Conservation (phyloP, 2,329 filamentous ascomycete species). For the Diaporthe caulivora region DNA sequence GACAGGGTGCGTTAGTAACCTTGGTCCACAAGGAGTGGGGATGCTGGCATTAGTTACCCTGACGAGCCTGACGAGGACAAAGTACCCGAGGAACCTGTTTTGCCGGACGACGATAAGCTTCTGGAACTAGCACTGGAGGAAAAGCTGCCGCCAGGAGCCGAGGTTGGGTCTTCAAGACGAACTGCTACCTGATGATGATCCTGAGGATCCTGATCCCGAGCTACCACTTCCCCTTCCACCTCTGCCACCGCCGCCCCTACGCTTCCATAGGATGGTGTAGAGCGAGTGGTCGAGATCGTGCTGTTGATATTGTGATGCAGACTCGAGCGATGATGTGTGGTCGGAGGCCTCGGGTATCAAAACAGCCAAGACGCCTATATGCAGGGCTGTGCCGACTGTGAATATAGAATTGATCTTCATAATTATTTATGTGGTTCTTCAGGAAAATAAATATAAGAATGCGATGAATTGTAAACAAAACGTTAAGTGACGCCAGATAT, state of each 20-base stretch:
- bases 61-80: background rate
- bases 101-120: conserved; percentile 49
- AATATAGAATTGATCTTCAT: too few relatives aligned
- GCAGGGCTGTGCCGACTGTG: too few relatives aligned
- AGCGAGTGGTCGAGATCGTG: conserved; percentile 39
- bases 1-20: background rate
- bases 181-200: conserved; percentile 42
- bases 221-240: conserved; percentile 59
- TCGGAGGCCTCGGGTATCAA: too few relatives aligned
- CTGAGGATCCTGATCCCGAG: conserved; percentile 42
- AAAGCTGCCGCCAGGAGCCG: conserved; percentile 19
- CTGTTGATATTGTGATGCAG: background rate
- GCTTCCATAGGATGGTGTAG: conserved; percentile 66
- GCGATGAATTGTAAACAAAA: too few relatives aligned
- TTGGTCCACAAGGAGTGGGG: too few relatives aligned
- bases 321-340: too few relatives aligned
- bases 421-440: too few relatives aligned
- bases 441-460: too few relatives aligned
- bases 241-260: conserved; percentile 70
- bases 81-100: conserved; percentile 30
- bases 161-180: conserved; percentile 39
- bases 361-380: too few relatives aligned
- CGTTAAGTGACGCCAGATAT: too few relatives aligned
- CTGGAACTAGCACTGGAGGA: conserved; percentile 19
- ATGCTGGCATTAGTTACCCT: background rate